These are phyloP conservation scores for Apodospora peruviana DNA, from an alignment of 495 filamentous ascomycete genomes.

Conservation along the genomic window DNA sequence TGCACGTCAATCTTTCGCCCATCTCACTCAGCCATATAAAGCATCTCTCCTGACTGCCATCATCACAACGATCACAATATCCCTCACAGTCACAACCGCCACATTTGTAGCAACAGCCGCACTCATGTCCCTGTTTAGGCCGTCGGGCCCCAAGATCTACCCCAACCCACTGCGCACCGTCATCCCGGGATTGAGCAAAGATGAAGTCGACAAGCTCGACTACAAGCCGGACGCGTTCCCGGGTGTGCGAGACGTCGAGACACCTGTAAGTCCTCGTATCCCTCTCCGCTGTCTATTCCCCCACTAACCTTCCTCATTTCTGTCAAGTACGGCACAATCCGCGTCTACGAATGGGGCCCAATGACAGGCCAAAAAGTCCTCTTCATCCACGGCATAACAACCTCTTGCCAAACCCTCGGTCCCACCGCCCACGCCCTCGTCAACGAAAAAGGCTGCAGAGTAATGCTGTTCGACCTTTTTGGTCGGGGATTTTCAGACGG, in stretches of 20 bases:
- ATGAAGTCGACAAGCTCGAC: slow-evolving; percentile 22
- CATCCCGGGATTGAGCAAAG: slow-evolving; percentile 22
- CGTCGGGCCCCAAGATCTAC: slow-evolving; percentile 26
- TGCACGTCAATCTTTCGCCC: too few species aligned
- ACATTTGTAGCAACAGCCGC: slow-evolving; percentile 29
- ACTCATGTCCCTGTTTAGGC: slow-evolving; percentile 31
- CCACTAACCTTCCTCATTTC: too few species aligned
- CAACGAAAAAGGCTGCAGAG: slow-evolving; percentile 63
- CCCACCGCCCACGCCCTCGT: slow-evolving; percentile 64
- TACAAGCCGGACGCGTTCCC: slow-evolving; percentile 37
- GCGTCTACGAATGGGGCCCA: slow-evolving; percentile 91
- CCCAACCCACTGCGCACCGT: slow-evolving; percentile 31
- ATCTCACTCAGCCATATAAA: too few species aligned
- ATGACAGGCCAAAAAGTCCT: slow-evolving; percentile 71
- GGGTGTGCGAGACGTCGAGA: slow-evolving; percentile 39
- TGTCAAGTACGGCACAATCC: slow-evolving; percentile 70
- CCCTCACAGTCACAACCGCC: slow-evolving; percentile 8
- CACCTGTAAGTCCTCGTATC: too few species aligned
- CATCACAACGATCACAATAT: too few species aligned
- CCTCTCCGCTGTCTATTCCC: slow-evolving; percentile 2
- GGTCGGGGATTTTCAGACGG: slow-evolving; percentile 74
- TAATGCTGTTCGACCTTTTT: slow-evolving; percentile 78
- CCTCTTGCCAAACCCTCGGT: slow-evolving; percentile 68
- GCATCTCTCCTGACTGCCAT: too few species aligned
- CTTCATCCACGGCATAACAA: slow-evolving; percentile 82